These are phyloP conservation scores for Penicillium sp. DNA, from an alignment of 2,329 filamentous ascomycete genomes.

Conservation along the genomic window DNA sequence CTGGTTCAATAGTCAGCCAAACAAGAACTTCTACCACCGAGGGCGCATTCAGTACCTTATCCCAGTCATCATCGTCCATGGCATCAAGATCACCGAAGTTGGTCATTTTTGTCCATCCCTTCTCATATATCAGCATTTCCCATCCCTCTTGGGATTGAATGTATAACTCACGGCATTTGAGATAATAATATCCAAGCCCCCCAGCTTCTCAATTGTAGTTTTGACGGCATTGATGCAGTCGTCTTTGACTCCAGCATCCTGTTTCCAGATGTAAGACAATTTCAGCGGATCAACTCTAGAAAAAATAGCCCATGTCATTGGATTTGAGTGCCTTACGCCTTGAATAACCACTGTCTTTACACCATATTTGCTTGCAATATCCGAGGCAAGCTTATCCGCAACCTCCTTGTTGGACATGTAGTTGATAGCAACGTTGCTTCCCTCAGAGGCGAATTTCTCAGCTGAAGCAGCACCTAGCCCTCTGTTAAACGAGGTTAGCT, in stretches of 20 bases:
- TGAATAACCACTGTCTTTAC: constrained; percentile 57
- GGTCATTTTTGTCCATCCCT: constrained; percentile 63
- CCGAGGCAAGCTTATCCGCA: constrained; percentile 58
- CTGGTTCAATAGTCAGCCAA: constrained; percentile 26
- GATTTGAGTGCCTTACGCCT: constrained; percentile 49
- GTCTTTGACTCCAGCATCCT: constrained; percentile 60
- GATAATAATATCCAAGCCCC: constrained; percentile 72
- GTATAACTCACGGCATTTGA: constrained; percentile 62
- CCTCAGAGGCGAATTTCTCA: constrained; percentile 65
- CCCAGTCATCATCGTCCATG: constrained; percentile 61
- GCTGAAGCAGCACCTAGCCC: constrained; percentile 70
- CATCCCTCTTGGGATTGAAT: neutral
- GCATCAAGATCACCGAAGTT: constrained; percentile 58
- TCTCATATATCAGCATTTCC: neutral
- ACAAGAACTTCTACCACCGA: neutral
- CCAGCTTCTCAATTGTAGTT: constrained; percentile 59
- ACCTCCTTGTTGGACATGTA: constrained; percentile 62
- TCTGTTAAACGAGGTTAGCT: constrained; percentile 41
- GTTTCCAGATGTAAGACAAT: neutral
- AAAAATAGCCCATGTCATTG: neutral
- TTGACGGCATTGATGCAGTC: constrained; percentile 61
- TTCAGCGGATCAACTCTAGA: constrained; percentile 5
- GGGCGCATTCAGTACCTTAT: constrained; percentile 46
- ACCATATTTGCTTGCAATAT: constrained; percentile 52
- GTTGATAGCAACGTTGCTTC: constrained; percentile 70